Conservation (phyloP, 208 protist species). For the Wallacemonas collosoma region DNA sequence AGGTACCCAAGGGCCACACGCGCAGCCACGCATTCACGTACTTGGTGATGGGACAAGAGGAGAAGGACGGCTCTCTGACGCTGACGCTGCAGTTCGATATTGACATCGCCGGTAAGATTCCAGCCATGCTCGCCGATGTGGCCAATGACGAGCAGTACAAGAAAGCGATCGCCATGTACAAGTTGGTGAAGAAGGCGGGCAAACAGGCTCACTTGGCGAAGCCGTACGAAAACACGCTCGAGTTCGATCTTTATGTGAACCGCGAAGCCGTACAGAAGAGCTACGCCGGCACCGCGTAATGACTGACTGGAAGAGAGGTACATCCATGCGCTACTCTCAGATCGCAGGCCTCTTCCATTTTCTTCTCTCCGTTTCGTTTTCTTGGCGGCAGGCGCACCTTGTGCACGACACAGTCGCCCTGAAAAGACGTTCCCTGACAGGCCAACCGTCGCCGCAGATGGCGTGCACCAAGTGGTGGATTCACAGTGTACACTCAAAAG, state of each 20-base stretch:
- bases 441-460: no score
- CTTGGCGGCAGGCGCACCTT: no score
- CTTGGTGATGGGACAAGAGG: slow-evolving; percentile 39
- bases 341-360: no score
- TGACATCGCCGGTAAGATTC: slow-evolving; percentile 31
- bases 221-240: slow-evolving; percentile 29
- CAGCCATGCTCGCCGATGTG: slow-evolving; percentile 33
- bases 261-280: background rate
- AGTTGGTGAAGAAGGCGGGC: slow-evolving; percentile 17
- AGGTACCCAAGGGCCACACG: slow-evolving; percentile 25
- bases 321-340: background rate
- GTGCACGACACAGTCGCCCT: no score
- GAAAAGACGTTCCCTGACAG: no score
- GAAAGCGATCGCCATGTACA: slow-evolving; percentile 27
- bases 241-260: slow-evolving; percentile 18
- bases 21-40: slow-evolving; percentile 30
- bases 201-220: slow-evolving; percentile 14
- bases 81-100: slow-evolving; percentile 42
- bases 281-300: background rate
- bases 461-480: background rate
- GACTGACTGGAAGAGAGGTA: background rate
- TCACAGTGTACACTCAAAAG: background rate
- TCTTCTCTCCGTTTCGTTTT: no score
- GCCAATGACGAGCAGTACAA: slow-evolving; percentile 34
- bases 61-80: slow-evolving; percentile 47